Conservation (phyloP, 163 green algal species). For the Prototheca wickerhamii region DNA sequence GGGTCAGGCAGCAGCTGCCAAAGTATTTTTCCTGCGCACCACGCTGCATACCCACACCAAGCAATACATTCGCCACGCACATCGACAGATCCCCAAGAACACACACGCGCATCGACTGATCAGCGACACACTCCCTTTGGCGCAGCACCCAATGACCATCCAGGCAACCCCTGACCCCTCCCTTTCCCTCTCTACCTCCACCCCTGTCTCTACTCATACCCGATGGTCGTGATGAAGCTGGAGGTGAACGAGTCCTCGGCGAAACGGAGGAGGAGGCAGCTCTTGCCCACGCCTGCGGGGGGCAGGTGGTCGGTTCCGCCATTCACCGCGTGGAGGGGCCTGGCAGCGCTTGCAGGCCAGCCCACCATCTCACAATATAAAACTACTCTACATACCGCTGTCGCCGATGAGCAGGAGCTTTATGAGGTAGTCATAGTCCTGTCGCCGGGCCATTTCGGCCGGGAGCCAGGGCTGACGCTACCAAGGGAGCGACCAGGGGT, state of each 20-base stretch:
- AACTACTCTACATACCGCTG: constrained; percentile 56
- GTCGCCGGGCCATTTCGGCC: constrained; percentile 7
- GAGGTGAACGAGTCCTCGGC: constrained; percentile 94
- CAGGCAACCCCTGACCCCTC: too few species aligned
- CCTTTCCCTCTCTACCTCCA: too few species aligned
- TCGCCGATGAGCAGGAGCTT: constrained; percentile 98
- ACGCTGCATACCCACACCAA: too few species aligned
- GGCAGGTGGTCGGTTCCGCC: not conserved
- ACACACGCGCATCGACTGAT: too few species aligned
- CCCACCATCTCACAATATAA: not conserved
- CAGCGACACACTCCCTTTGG: too few species aligned
- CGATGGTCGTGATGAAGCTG: constrained; percentile 97
- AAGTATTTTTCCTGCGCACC: too few species aligned
- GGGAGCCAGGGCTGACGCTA: too few species aligned
- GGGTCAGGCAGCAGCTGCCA: too few species aligned
- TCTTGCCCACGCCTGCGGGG: constrained; percentile 83
- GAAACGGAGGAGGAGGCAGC: constrained; percentile 91
- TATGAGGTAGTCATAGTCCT: constrained; percentile 90
- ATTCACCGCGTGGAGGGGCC: not conserved
- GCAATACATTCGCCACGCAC: too few species aligned
- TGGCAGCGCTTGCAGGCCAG: not conserved
- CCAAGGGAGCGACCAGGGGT: too few species aligned
- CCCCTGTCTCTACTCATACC: constrained; percentile 30
- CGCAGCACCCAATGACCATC: too few species aligned
- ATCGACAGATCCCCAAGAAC: too few species aligned